Evolutionary conservation across 139 green algal species (phyloP), one percentile per base, ranked within the genome.

Genomic region (Chlorella sp.): DNA sequence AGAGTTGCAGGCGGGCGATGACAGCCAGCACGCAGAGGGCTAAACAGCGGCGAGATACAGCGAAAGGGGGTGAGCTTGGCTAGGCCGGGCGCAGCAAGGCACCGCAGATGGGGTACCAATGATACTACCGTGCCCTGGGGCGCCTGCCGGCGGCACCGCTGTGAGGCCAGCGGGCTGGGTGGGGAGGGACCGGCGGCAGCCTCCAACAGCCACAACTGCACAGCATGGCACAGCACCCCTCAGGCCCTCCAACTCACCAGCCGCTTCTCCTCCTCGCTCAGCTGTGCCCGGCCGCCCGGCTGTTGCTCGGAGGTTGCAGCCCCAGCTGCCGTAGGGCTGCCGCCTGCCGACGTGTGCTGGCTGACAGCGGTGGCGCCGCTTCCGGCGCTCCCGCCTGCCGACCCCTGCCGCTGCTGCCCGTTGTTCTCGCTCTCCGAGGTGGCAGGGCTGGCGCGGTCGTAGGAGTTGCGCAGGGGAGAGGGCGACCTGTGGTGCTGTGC

Each of bases 401-500:
- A 26, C 5, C 64, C 64, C 7, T 68, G 15, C 60, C 37, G 39
- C 71, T 14, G 15, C 26, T 86, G 60, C 28, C 86, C 87, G 5
- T 64, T 76, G 53, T 90, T 91, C 19, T 87, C 89, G 60, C 84
- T 92, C 82, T 92, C 89, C 2, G 89, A 92, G 40, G 89, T 92
- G 36, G 89, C 83, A 11, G 89, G 89, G 37, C 83, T 88, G 83
- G 83, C 66, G 0, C 71, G 37, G 32, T 42, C 37, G 73, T 37
- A n/a, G 73, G 28, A 37, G 28, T 11, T 22, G 32, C 73, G 32
- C 75, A 15, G 42, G 57, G 60, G 21, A 28, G 66, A 53, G 53
- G 57, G 82, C 7, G 19, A 22, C 2, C 22, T 39, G 14, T 30
- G 81, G 42, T 40, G 81, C 3, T n/a, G 83, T 12, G 22, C 61